Percentiles rank a stretch among this genome's conserved stretches.
These are phyloP conservation scores for Limonium bicolor DNA, from an alignment of 148 eudicot species.

Conservation along the genomic window DNA sequence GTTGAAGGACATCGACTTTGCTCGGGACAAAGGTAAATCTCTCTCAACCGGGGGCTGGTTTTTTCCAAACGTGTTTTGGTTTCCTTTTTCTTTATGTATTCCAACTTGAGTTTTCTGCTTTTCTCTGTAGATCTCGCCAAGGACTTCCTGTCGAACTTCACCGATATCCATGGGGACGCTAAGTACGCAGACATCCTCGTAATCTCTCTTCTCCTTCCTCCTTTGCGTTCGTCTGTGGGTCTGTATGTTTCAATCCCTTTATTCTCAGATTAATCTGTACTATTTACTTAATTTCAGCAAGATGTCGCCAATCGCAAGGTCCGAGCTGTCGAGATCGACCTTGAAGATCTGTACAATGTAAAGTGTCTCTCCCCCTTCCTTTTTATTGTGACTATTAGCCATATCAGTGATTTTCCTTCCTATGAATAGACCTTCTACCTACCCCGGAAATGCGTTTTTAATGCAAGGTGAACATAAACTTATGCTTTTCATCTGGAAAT, in stretches of 20 bases:
- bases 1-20: conserved; percentile 45
- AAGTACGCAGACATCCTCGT: conserved; percentile 73
- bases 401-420: background rate
- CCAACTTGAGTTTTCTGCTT: background rate
- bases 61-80: background rate
- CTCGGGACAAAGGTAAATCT: conserved; percentile 40
- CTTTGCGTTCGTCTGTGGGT: conserved; percentile 1
- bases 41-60: conserved; percentile 1
- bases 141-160: conserved; percentile 58
- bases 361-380: background rate
- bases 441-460: no score
- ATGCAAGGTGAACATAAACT: no score
- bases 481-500: no score
- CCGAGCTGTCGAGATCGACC: conserved; percentile 69
- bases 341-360: conserved; percentile 67
- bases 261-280: background rate
- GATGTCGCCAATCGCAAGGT: conserved; percentile 80
- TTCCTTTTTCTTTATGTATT: background rate
- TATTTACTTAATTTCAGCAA: conserved; percentile 35
- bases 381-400: background rate
- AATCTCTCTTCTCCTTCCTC: conserved; percentile 3
- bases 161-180: conserved; percentile 64
- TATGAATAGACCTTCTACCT: no score
- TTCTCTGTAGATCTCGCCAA: conserved; percentile 39
- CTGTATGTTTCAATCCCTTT: conserved; percentile 1